Base-by-base conservation (phyloP, 2,329 filamentous ascomycete genomes). In the Drechmeria coniospora region DNA sequence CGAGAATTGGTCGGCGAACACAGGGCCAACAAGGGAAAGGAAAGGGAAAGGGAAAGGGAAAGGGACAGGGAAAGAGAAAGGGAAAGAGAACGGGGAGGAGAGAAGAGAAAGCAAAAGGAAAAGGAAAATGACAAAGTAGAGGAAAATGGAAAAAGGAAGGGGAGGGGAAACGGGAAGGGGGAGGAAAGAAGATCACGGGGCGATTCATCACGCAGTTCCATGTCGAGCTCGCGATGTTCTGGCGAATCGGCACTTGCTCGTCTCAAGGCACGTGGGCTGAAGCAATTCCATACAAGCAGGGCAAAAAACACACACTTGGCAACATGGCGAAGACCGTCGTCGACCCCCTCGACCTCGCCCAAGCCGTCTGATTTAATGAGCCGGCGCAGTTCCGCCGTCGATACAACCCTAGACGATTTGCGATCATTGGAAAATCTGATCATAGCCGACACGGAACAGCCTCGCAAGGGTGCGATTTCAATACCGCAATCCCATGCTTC, bases 1-100 rank as follows among this genome's bases (percentile, higher is more conserved):
- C 51, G 56, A 32, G 63, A 72, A 46, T 54, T 59, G 7, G 57
- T 70, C 11, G 63, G 65, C 3, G 61, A 72, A 41, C 56, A 60
- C 30, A 59, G 59, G 11, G 54, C 59, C 2, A 59, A 57, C 26
- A 70, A 68, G 38, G 59, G 60, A 34, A 46, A 36, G 28, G 42
- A 40, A n/a, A 27, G 25, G 10, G 20, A 21, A n/a, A n/a, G n/a
- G n/a, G n/a, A n/a, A n/a, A n/a, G n/a, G n/a, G n/a, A n/a, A 23
- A 31, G 29, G 11, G 21, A 25, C 7, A 31, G 23, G 31, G 26
- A 29, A 6, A 31, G 26, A 27, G 29, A 9, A 16, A 24, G 21
- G 15, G 29, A 32, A n/a, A n/a, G n/a, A n/a, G n/a, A n/a, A n/a
- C n/a, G n/a, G n/a, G n/a, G n/a, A n/a, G n/a, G n/a, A n/a, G n/a